phyloP scores from a whole-genome alignment of 345 rosid species.

The Trapa incisa region DNA sequence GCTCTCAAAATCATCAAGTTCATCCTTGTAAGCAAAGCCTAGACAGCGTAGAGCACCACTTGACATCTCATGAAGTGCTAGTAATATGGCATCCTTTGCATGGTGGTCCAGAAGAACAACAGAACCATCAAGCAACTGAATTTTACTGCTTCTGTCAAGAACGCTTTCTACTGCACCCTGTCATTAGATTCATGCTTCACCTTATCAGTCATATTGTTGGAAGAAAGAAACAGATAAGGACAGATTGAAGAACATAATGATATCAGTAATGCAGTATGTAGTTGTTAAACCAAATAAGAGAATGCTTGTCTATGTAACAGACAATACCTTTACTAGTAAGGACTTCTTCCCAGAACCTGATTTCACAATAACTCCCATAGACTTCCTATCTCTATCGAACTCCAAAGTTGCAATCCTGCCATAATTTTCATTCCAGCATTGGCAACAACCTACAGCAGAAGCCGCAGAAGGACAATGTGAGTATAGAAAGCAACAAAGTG shows the following conservation, averaged over 20 bases:
- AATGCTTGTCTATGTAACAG: not conserved
- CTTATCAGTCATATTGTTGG: not conserved
- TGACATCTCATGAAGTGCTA: constrained; percentile 46
- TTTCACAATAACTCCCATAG: constrained; percentile 59
- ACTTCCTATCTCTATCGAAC: constrained; percentile 62
- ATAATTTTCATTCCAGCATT: constrained; percentile 39
- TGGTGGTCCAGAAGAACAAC: constrained; percentile 32
- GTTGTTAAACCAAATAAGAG: not conserved
- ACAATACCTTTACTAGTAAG: constrained; percentile 50
- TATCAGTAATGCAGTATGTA: not conserved
- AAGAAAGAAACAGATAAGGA: not conserved
- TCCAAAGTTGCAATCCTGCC: constrained; percentile 55
- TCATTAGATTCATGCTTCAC: constrained; percentile 7
- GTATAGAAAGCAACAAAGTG: not conserved
- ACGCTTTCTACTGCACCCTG: constrained; percentile 78
- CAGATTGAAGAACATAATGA: not conserved
- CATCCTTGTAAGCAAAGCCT: constrained; percentile 58
- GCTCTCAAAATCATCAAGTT: constrained; percentile 40
- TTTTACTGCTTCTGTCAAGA: constrained; percentile 46
- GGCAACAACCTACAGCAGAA: constrained; percentile 33
- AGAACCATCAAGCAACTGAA: constrained; percentile 62
- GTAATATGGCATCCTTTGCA: constrained; percentile 28
- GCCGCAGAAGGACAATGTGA: not conserved
- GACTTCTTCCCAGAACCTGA: constrained; percentile 32
- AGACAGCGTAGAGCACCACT: constrained; percentile 46